Evolutionary conservation across 83 land plant genomes (phyloP).

Genomic region (Isoetes engelmannii): DNA sequence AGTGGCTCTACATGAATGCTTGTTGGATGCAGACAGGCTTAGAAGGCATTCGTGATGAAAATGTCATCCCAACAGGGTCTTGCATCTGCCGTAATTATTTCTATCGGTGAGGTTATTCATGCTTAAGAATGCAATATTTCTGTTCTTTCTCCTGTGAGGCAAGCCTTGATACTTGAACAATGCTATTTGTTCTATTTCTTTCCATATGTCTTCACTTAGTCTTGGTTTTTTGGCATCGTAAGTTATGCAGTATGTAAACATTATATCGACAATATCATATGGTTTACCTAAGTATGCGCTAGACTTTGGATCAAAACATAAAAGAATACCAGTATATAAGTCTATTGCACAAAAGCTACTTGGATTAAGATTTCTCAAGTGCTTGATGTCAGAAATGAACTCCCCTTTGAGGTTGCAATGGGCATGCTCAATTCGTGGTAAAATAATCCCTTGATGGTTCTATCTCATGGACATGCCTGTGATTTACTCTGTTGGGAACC

Average conservation of each 20-base stretch:
- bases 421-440: conserved; percentile 47
- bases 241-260: conserved; percentile 51
- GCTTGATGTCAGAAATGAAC: conserved; percentile 59
- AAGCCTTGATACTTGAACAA: conserved; percentile 53
- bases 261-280: conserved; percentile 47
- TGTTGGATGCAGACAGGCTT: conserved; percentile 61
- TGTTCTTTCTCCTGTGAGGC: conserved; percentile 86
- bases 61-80: conserved; percentile 58
- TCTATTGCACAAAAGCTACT: conserved; percentile 48
- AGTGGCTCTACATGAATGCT: too few species aligned
- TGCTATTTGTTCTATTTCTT: conserved; percentile 72
- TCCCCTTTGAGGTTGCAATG: conserved; percentile 26
- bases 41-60: conserved; percentile 96
- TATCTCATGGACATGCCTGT: conserved; percentile 65
- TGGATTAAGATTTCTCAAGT: conserved; percentile 36
- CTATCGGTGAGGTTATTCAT: conserved; percentile 60
- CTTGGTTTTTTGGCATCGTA: conserved; percentile 46
- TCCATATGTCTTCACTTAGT: conserved; percentile 50
- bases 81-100: conserved; percentile 65
- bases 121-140: conserved; percentile 49
- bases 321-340: conserved; percentile 51
- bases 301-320: conserved; percentile 51
- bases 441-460: conserved; percentile 42
- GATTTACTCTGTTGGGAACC: conserved; percentile 30
- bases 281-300: conserved; percentile 55